Evolutionary conservation across 192 early-diverging fungal genomes (phyloP), one percentile per base, ranked within the genome.

Genomic region (Coemansia guatemalensis): DNA sequence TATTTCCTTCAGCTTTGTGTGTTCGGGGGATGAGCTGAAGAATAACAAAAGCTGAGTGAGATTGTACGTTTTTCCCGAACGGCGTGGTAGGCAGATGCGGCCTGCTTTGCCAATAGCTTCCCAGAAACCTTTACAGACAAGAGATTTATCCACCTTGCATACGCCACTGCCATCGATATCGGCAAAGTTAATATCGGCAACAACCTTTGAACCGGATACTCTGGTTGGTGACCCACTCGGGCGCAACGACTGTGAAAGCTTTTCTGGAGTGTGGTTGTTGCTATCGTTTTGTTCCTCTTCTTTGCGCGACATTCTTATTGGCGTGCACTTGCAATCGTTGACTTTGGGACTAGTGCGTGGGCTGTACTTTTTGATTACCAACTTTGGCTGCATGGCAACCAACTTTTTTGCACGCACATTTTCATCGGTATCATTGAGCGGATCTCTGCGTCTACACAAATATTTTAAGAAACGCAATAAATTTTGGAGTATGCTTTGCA

Each of bases 61-160:
- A 47, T 79, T 79, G 53, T 79, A 79, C 0, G 76, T 79, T 51
- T 79, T 79, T 4, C 76, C 67, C 3, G 71, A 79, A 20, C 67
- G 69, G 8, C 71, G 64, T 0, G 76, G 76, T 22, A 79, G 30
- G 22, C 76, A 73, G 6, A 79, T 64, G 11, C 71, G 67, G 11
- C 60, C 71, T 21, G 71, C 76, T 4, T 73, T 22, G 1, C 52
- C 57, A 20, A 73, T 56, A 0, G 56, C 20, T 0, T 73, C 76
- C 76, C 76, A 79, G 49, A 79, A 79, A 0, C 76, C 76, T 21
- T 70, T 79, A 49, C 76, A 79, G 8, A 73, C 64, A 2, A 79
- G 67, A 1, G 76, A 70, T 24, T 79, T 79, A 61, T 79, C 76
- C 0, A 79, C 76, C 5, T 66, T 79, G 53, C 76, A 78, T 24